phyloP scores from a whole-genome alignment of 23 red algal species.

The Gracilaria gracilis region DNA sequence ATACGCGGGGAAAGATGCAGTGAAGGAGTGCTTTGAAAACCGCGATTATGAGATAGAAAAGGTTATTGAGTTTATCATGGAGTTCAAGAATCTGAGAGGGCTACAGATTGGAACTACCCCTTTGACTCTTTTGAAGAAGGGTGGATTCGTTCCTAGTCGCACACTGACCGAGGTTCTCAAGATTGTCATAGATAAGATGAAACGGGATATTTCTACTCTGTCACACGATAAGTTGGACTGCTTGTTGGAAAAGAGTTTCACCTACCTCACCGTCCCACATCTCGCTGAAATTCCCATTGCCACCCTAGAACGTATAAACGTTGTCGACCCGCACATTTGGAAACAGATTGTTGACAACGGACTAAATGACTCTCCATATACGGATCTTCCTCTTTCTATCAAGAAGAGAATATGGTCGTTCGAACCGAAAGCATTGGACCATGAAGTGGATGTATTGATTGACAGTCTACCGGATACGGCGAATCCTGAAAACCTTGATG shows the following conservation, averaged over 20 bases:
- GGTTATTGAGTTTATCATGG: constrained; percentile 38
- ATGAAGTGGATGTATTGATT: constrained; percentile 52
- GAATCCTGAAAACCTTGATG: constrained; percentile 29
- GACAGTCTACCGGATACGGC: constrained; percentile 35
- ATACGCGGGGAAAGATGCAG: constrained; percentile 59
- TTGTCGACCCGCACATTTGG: constrained; percentile 59
- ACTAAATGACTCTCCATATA: constrained; percentile 65
- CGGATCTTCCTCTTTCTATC: constrained; percentile 60
- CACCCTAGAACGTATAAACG: constrained; percentile 41
- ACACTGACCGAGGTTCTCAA: constrained; percentile 25
- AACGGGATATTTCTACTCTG: constrained; percentile 41
- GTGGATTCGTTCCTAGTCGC: constrained; percentile 25
- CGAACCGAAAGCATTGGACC: constrained; percentile 61
- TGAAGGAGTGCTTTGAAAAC: constrained; percentile 61
- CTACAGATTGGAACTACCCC: constrained; percentile 22
- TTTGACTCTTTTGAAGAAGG: constrained; percentile 25
- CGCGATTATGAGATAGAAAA: constrained; percentile 3
- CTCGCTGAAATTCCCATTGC: constrained; percentile 57
- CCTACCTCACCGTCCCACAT: constrained; percentile 65
- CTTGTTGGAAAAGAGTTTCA: constrained; percentile 63
- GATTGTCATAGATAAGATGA: constrained; percentile 47
- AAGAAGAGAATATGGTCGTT: constrained; percentile 64
- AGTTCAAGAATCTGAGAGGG: constrained; percentile 36
- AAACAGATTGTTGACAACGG: constrained; percentile 69
- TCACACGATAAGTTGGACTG: constrained; percentile 40